Evolutionary conservation across 2,329 filamentous ascomycete species (phyloP), one percentile per base, ranked within the genome.

Genomic region (Xylaria sp.): DNA sequence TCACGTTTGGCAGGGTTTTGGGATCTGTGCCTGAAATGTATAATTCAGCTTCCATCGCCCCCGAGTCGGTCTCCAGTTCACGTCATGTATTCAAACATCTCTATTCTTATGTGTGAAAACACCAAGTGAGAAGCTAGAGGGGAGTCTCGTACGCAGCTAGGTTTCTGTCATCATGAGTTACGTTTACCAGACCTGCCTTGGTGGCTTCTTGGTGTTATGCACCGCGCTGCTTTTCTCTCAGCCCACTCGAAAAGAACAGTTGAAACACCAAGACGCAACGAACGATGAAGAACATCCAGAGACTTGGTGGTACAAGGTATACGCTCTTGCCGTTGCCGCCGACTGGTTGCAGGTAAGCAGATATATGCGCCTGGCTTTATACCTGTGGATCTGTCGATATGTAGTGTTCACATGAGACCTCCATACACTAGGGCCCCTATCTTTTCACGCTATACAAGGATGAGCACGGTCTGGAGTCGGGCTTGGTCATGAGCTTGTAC

Each of bases 291-390:
- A 71, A 39, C 79, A 78, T 54, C 79, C 84, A 69, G 83, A 83
- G 74, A 75, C 73, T 65, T 73, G 76, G 18, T 84, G 83, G 76
- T 82, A 84, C 64, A 76, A 79, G n/a, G 82, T 82, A 8, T 84
- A 84, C 61, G 74, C 79, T 10, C 75, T 84, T 9, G 82, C 81
- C 10, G 80, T 82, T 71, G 81, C 80, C 39, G 82, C 83, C 20
- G 83, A 84, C 71, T 85, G 83, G 83, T 75, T 85, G 2, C 82
- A 85, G 75, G 82, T 79, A 74, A 67, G 72, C 46, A 41, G 25
- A 13, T 23, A 31, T 52, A 3, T 18, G 4, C 18, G 28, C 25
- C 9, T 46, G 23, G 13, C 8, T 31, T 31, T 46, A 10, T 5
- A 48, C 9, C 2, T 6, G n/a, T 9, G 31, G 13, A 23, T 20